Evolutionary conservation across 371 early-diverging fungal genomes (phyloP).

Genomic region (Saksenaea vasiformis): DNA sequence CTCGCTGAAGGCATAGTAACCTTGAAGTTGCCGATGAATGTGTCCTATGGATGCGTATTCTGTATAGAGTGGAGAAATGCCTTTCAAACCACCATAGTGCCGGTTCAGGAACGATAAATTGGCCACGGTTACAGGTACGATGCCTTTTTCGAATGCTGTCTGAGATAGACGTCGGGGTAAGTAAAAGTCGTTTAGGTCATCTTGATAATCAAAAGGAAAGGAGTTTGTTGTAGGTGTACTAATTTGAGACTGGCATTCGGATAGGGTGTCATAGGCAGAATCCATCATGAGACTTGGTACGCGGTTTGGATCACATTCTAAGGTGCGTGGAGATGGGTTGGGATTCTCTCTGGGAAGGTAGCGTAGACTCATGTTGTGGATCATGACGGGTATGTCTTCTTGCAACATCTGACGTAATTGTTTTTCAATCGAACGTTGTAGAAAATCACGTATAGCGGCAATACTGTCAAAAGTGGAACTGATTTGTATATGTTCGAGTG

Average conservation of each 20-base stretch:
- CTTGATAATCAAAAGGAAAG: background rate
- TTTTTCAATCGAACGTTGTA: constrained; percentile 92
- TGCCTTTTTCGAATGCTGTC: background rate
- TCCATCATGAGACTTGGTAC: constrained; percentile 18
- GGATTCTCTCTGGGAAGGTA: background rate
- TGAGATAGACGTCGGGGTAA: background rate
- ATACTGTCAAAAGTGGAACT: constrained; percentile 94
- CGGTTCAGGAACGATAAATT: background rate
- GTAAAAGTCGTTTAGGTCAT: background rate
- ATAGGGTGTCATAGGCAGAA: background rate
- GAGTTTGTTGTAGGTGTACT: background rate
- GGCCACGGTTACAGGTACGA: background rate
- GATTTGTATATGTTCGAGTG: constrained; percentile 89
- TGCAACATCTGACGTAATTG: constrained; percentile 86
- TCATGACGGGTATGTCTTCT: constrained; percentile 91
- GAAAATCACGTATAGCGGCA: constrained; percentile 78
- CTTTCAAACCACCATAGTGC: background rate
- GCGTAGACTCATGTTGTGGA: constrained; percentile 83
- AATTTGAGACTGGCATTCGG: background rate
- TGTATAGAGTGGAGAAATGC: constrained; percentile 6
- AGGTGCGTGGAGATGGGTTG: background rate
- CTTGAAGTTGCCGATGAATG: constrained; percentile 7
- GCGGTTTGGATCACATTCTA: background rate
- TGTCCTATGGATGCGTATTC: constrained; percentile 9
- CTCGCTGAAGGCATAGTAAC: background rate